Percentiles rank a stretch among this genome's conserved stretches.
Conservation (phyloP, 2,329 filamentous ascomycete species). For the Alternaria conjuncta region DNA sequence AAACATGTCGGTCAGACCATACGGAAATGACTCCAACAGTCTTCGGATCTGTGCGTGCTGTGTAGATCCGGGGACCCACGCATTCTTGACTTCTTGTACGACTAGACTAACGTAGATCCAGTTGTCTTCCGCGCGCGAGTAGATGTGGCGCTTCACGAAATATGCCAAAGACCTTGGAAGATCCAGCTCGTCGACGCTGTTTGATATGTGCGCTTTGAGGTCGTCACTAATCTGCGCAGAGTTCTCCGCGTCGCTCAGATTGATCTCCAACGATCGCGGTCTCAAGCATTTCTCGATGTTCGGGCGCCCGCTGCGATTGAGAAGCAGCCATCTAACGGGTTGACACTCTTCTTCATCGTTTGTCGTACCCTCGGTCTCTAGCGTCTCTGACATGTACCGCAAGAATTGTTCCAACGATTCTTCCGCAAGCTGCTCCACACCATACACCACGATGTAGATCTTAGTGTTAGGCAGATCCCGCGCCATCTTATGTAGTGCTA, state of each 20-base stretch:
- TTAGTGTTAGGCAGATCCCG: constrained; percentile 7
- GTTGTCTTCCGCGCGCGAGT: constrained; percentile 28
- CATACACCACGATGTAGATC: constrained; percentile 28
- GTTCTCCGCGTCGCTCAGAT: constrained; percentile 26
- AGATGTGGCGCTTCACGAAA: constrained; percentile 31
- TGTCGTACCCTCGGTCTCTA: not conserved
- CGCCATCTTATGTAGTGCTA: constrained; percentile 25
- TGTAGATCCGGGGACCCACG: constrained; percentile 10
- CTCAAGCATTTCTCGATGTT: constrained; percentile 25
- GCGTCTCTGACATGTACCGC: constrained; percentile 10
- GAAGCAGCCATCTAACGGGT: constrained; percentile 26
- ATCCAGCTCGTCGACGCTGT: constrained; percentile 20
- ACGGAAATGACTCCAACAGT: constrained; percentile 30
- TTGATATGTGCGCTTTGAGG: constrained; percentile 23
- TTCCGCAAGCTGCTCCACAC: constrained; percentile 26
- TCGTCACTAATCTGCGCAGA: constrained; percentile 22
- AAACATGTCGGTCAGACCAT: constrained; percentile 32
- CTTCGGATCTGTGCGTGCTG: constrained; percentile 25
- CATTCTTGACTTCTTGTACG: constrained; percentile 33
- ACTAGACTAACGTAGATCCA: constrained; percentile 30
- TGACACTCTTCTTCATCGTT: constrained; percentile 1
- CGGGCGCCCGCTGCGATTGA: constrained; percentile 27
- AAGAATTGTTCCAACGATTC: constrained; percentile 27
- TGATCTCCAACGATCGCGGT: constrained; percentile 21
- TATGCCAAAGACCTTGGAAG: constrained; percentile 25